Evolutionary conservation across 306 rosid genomes (phyloP).

Genomic region (Carpinus viminea): DNA sequence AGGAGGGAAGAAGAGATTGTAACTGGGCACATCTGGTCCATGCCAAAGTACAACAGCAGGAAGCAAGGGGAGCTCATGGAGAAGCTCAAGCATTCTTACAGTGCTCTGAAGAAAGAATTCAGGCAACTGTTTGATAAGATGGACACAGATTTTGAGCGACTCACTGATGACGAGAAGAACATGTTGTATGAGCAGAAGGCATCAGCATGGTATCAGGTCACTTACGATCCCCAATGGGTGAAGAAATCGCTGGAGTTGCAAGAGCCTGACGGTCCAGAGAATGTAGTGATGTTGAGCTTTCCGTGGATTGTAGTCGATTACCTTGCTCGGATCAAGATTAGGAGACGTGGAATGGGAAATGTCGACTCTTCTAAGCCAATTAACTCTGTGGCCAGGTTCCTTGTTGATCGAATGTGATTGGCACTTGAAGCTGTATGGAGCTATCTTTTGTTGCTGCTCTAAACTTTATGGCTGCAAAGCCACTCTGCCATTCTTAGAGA

Average conservation of each 20-base stretch:
- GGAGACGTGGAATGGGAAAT: constrained; percentile 24
- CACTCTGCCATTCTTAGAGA: constrained; percentile 47
- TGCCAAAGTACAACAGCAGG: constrained; percentile 77
- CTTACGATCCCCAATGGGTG: constrained; percentile 83
- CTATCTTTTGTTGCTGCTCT: neutral
- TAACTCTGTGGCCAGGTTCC: constrained; percentile 54
- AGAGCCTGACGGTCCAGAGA: constrained; percentile 38
- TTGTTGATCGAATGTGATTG: constrained; percentile 56
- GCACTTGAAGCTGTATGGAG: constrained; percentile 7
- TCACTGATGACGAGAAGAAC: constrained; percentile 63
- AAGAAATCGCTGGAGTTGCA: constrained; percentile 41
- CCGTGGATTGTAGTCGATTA: constrained; percentile 86
- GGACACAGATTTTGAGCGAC: constrained; percentile 42
- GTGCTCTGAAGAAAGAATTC: constrained; percentile 70
- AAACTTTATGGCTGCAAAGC: constrained; percentile 41
- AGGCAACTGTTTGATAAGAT: constrained; percentile 63
- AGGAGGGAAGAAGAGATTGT: constrained; percentile 84
- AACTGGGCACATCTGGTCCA: constrained; percentile 91
- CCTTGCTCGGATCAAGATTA: constrained; percentile 79
- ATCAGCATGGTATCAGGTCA: constrained; percentile 84
- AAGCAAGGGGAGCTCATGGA: constrained; percentile 94
- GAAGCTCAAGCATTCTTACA: constrained; percentile 83
- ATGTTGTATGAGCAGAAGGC: constrained; percentile 70
- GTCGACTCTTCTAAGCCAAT: constrained; percentile 56
- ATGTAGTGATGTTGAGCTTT: constrained; percentile 62